Evolutionary conservation across 768 basidiomycete genomes (phyloP).

Genomic region (Tulasnella sp.): DNA sequence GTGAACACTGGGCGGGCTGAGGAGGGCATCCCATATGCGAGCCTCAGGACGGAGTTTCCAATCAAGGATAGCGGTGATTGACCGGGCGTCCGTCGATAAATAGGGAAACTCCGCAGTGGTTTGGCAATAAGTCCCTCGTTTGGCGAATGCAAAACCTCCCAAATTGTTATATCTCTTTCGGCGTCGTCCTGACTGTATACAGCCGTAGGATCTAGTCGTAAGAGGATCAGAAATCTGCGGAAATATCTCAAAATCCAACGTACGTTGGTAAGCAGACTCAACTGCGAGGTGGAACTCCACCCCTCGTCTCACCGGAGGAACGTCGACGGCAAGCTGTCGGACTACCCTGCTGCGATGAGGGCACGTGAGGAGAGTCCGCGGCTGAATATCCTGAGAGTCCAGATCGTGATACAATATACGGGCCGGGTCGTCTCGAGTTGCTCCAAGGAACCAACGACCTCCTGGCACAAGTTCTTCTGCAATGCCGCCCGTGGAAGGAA

Average conservation of each 20-base stretch:
- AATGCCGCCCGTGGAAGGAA: background rate
- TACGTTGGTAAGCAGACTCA: background rate
- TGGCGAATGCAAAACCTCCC: too few relatives aligned
- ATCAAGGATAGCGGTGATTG: background rate
- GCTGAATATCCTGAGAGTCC: background rate
- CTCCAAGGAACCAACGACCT: background rate
- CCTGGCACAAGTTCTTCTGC: background rate
- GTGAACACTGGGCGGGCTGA: background rate
- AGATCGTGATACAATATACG: background rate
- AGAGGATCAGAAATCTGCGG: too few relatives aligned
- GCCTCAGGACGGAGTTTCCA: background rate
- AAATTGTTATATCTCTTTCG: too few relatives aligned
- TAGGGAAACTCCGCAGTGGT: background rate
- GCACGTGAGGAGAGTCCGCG: background rate
- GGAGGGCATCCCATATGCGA: background rate
- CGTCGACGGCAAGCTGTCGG: background rate
- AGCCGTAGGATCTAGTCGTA: too few relatives aligned
- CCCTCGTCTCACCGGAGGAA: background rate
- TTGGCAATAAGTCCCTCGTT: too few relatives aligned
- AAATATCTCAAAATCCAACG: too few relatives aligned
- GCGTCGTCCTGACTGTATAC: too few relatives aligned
- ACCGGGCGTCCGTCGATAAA: background rate
- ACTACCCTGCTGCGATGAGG: background rate
- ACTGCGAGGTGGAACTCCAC: background rate
- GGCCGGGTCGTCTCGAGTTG: background rate